Base-by-base conservation (phyloP, 2,329 filamentous ascomycete species). In the Anisogramma anomala region DNA sequence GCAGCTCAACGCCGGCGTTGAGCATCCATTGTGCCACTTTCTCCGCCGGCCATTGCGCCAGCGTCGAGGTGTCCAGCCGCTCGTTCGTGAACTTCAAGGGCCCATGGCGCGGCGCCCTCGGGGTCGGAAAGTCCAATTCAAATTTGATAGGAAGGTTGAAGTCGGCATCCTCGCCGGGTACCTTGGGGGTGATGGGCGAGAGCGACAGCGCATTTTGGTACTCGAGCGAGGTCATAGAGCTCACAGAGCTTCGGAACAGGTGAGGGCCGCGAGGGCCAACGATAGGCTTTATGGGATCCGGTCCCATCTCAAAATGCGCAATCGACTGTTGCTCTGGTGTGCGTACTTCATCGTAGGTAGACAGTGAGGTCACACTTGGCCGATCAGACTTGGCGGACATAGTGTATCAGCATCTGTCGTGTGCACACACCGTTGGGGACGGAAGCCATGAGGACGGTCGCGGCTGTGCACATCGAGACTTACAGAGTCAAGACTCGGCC, bases 11-110 rank as follows among this genome's bases (percentile, higher is more conserved):
- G 51, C 84, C 86, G 33, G 79, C 76, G 58, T 85, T 77, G 54
- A 80, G 74, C 86, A 95, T 91, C 75, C 84, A 91, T 55, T 84
- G 78, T 41, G 83, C 82, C 32, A 91, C 84, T 63, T 86, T 80
- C 55, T 79, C 72, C 3, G 84, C 79, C 11, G 75, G 72, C 85
- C 83, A 91, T 33, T 66, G 64, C 13, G 72, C 67, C 45, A 89
- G 69, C 36, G 72, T 67, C 18, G 64, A 61, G 23, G 72, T 65
- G 50, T 82, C 72, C 25, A 84, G 66, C 46, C 77, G 66, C 43
- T 66, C 66, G 45, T 68, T 60, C 2, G 69, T 72, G 54, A 70
- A 80, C 49, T 66, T 71, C 45, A 77, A 74, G 13, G 72, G 71
- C 42, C 71, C 72, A 37, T 61, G 63, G 32, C 63, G 67, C 48